A percentile compares a stretch with the other conserved stretches of the same genome.
Conservation (phyloP, 805 yeast species). For the Teunomyces aglyptinius region DNA sequence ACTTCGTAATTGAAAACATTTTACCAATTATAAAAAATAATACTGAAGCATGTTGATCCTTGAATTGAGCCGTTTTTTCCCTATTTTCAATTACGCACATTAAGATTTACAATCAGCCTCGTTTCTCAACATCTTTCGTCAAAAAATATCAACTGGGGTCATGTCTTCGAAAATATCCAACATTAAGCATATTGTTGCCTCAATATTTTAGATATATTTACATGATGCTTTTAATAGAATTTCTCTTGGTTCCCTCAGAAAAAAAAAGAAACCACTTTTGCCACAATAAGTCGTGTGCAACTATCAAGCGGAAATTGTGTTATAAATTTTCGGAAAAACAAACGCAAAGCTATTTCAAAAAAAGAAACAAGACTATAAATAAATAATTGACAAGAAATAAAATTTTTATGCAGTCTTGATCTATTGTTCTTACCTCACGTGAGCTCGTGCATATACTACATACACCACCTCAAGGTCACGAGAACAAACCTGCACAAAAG, state of each 20-base stretch:
- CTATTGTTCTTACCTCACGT: neutral
- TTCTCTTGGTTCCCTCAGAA: neutral
- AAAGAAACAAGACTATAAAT: no score
- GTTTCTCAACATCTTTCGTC: no score
- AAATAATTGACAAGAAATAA: no score
- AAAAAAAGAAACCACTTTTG: neutral
- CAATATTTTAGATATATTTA: neutral
- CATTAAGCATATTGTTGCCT: neutral
- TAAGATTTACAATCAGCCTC: no score
- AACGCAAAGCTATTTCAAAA: neutral
- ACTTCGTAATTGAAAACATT: neutral
- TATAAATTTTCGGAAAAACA: neutral
- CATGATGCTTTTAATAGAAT: neutral
- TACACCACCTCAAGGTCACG: neutral
- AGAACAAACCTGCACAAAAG: neutral
- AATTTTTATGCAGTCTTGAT: no score
- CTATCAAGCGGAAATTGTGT: neutral
- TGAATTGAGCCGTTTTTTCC: no score
- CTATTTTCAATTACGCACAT: no score
- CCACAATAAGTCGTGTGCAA: neutral
- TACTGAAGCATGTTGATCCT: no score
- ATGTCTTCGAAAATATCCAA: neutral
- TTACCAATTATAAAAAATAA: neutral
- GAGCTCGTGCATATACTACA: neutral
- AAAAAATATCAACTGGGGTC: no score